Evolutionary conservation across 129 eudicot genomes (phyloP).

Genomic region (Logfia minima): DNA sequence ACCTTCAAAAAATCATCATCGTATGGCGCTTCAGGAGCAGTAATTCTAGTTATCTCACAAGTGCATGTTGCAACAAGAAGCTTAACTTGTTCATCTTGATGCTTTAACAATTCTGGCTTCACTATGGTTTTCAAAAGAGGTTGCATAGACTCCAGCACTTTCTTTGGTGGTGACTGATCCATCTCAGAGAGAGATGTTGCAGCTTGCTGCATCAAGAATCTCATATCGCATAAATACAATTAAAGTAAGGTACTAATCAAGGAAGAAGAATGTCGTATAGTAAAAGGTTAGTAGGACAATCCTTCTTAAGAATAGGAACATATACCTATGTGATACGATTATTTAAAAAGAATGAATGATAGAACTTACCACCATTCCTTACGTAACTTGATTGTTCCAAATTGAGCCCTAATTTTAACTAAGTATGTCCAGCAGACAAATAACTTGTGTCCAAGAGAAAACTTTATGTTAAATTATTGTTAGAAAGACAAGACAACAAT

Average conservation of each 20-base stretch:
- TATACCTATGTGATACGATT: neutral
- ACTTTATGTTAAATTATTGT: neutral
- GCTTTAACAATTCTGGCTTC: slow-evolving; percentile 78
- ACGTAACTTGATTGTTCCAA: slow-evolving; percentile 2
- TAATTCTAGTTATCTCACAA: slow-evolving; percentile 90
- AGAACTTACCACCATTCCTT: neutral
- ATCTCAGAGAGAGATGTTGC: slow-evolving; percentile 63
- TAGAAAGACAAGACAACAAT: neutral
- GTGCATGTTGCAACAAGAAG: slow-evolving; percentile 90
- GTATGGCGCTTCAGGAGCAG: slow-evolving; percentile 98
- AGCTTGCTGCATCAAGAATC: slow-evolving; percentile 65
- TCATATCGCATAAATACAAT: neutral
- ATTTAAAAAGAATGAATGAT: neutral
- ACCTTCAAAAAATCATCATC: slow-evolving; percentile 85
- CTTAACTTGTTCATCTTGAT: slow-evolving; percentile 80
- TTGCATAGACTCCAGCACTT: slow-evolving; percentile 72
- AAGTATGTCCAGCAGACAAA: slow-evolving; percentile 6
- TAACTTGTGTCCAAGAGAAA: neutral
- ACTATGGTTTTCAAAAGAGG: slow-evolving; percentile 68
- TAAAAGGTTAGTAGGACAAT: neutral
- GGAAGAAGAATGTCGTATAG: neutral
- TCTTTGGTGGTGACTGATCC: slow-evolving; percentile 77
- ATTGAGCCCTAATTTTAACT: slow-evolving; percentile 34
- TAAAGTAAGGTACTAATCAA: neutral
- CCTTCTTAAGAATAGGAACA: slow-evolving; percentile 3